These are phyloP conservation scores for Aspergillus pseudoglaucus DNA, from an alignment of 2,329 filamentous ascomycete genomes.

Conservation along the genomic window DNA sequence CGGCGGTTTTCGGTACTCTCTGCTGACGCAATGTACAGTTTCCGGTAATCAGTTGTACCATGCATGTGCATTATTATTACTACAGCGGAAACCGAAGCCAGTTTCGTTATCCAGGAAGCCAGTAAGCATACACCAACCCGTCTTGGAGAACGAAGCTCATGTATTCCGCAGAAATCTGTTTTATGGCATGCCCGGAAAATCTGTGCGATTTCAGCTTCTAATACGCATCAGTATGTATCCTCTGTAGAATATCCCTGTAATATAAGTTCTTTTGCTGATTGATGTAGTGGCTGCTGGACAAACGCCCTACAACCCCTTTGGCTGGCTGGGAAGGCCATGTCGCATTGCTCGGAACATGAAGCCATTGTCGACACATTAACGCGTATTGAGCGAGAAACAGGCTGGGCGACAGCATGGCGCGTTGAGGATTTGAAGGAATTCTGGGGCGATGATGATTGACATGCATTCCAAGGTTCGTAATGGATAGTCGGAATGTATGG, in stretches of 20 bases:
- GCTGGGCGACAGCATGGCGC: conserved; percentile 50
- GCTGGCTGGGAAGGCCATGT: conserved; percentile 44
- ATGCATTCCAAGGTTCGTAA: conserved; percentile 2
- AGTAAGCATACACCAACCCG: conserved; percentile 7
- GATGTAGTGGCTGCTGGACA: conserved; percentile 35
- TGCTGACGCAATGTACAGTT: conserved; percentile 9
- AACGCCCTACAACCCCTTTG: conserved; percentile 44
- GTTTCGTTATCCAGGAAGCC: conserved; percentile 17
- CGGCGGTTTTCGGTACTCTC: neutral
- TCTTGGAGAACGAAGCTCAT: neutral
- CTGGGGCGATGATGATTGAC: conserved; percentile 40
- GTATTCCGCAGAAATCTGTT: conserved; percentile 27
- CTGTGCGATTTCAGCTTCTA: conserved; percentile 41
- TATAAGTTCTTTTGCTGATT: neutral
- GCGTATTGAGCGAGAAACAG: conserved; percentile 47
- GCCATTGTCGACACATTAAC: conserved; percentile 45
- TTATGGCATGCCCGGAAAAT: conserved; percentile 45
- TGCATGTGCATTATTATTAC: conserved; percentile 21
- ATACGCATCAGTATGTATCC: conserved; percentile 33
- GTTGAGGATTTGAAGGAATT: conserved; percentile 47
- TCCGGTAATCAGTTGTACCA: conserved; percentile 33
- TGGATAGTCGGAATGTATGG: neutral
- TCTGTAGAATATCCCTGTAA: neutral
- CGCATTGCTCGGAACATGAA: conserved; percentile 37
- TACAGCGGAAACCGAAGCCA: conserved; percentile 25